These are phyloP conservation scores for Martiniozyma asiatica DNA, from an alignment of 1,139 yeast species.

Conservation along the genomic window DNA sequence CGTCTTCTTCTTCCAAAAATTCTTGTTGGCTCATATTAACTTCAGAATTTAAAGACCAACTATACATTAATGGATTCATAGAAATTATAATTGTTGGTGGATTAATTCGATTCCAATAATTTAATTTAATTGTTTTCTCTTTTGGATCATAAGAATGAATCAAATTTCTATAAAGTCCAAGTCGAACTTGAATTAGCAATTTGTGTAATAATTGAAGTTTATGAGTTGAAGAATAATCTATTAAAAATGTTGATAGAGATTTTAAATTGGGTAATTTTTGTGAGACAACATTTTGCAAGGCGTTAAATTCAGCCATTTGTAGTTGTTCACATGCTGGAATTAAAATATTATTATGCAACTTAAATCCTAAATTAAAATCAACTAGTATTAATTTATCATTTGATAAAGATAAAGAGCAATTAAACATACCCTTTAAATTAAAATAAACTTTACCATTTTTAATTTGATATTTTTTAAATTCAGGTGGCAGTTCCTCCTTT, in stretches of 20 bases:
- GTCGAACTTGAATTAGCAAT: slow-evolving; percentile 45
- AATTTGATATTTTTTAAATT: slow-evolving; percentile 51
- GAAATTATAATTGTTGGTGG: too few species aligned
- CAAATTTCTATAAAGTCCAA: slow-evolving; percentile 56
- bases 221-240: slow-evolving; percentile 60
- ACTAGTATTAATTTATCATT: slow-evolving; percentile 67
- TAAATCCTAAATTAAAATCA: slow-evolving; percentile 58
- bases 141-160: slow-evolving; percentile 59
- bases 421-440: slow-evolving; percentile 51
- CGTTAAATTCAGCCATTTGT: slow-evolving; percentile 13
- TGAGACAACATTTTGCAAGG: slow-evolving; percentile 25
- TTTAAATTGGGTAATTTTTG: slow-evolving; percentile 48
- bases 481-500: slow-evolving; percentile 48
- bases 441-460: slow-evolving; percentile 70
- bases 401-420: slow-evolving; percentile 51
- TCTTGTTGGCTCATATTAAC: too few species aligned
- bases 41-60: too few species aligned
- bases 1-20: too few species aligned
- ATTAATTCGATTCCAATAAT: slow-evolving; percentile 65
- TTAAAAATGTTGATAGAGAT: slow-evolving; percentile 55
- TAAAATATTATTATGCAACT: slow-evolving; percentile 25
- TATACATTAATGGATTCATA: too few species aligned
- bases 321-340: slow-evolving; percentile 20
- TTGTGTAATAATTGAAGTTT: slow-evolving; percentile 60
- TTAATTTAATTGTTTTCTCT: slow-evolving; percentile 44